A percentile compares a stretch with the other conserved stretches of the same genome.
Evolutionary conservation across 495 filamentous ascomycete species (phyloP).

Genomic region (Penicillium ochrochloron): DNA sequence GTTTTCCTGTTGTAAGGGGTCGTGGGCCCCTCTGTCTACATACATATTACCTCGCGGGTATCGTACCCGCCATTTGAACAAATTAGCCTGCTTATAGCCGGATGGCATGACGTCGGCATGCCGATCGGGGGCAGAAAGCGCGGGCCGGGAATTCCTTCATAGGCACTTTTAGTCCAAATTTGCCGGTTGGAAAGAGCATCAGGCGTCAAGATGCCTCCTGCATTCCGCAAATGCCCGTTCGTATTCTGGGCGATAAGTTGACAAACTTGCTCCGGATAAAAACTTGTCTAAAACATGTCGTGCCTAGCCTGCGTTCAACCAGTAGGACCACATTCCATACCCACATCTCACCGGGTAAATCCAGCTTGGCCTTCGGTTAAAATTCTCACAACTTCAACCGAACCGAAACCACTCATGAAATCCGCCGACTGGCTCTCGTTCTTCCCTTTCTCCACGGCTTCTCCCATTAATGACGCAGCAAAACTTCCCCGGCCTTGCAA

Average conservation of each 20-base stretch:
- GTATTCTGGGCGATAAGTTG: too few species aligned
- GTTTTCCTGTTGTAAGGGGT: too few species aligned
- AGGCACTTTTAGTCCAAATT: background rate
- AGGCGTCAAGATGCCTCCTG: background rate
- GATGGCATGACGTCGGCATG: slow-evolving; percentile 35
- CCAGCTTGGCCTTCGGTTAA: slow-evolving; percentile 23
- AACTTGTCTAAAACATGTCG: background rate
- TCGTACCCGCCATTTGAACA: background rate
- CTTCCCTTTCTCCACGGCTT: background rate
- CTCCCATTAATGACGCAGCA: slow-evolving; percentile 30
- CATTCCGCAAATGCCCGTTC: background rate
- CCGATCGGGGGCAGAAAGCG: slow-evolving; percentile 18
- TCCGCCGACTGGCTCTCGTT: slow-evolving; percentile 25
- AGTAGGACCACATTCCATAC: background rate
- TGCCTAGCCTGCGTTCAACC: background rate
- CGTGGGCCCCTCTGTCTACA: too few species aligned
- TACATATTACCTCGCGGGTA: too few species aligned
- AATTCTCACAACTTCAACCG: slow-evolving; percentile 7
- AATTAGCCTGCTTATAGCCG: background rate
- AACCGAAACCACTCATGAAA: slow-evolving; percentile 1
- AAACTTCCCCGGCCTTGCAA: slow-evolving; percentile 18
- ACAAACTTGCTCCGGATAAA: background rate
- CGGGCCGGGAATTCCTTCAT: background rate
- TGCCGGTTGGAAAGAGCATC: background rate
- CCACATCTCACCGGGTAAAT: slow-evolving; percentile 10